These are phyloP conservation scores for Starmerella kuoi DNA, from an alignment of 805 yeast species.

Conservation along the genomic window DNA sequence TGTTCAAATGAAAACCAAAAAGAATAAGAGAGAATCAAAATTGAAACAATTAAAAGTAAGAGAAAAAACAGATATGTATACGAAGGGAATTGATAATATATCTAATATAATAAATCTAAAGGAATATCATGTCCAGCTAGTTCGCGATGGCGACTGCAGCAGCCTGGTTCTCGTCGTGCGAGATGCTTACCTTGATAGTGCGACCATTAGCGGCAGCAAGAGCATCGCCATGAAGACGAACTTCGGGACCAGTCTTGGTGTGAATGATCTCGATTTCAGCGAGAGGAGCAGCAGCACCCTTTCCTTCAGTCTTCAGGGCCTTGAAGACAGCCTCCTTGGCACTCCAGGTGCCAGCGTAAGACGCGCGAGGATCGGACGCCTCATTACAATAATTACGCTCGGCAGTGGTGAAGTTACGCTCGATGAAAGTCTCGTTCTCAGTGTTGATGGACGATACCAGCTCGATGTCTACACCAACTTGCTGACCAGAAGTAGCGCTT, in stretches of 20 bases:
- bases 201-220: slow-evolving; percentile 54
- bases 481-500: slow-evolving; percentile 38
- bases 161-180: slow-evolving; percentile 94
- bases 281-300: slow-evolving; percentile 92
- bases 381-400: slow-evolving; percentile 69
- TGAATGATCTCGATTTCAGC: slow-evolving; percentile 80
- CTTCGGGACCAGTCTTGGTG: slow-evolving; percentile 70
- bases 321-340: slow-evolving; percentile 99
- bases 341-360: slow-evolving; percentile 97
- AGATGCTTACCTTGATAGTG: slow-evolving; percentile 71
- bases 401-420: slow-evolving; percentile 74
- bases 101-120: not conserved
- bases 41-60: no score
- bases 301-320: slow-evolving; percentile 74
- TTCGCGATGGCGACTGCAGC: slow-evolving; percentile 80
- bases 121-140: not conserved
- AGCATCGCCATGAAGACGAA: slow-evolving; percentile 66
- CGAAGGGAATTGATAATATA: no score
- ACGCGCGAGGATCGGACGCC: slow-evolving; percentile 71
- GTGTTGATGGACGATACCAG: slow-evolving; percentile 67
- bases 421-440: slow-evolving; percentile 81
- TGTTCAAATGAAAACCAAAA: no score
- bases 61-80: no score
- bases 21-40: no score
- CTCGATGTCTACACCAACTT: slow-evolving; percentile 97